A percentile compares a stretch with the other conserved stretches of the same genome.
Evolutionary conservation across 2,329 filamentous ascomycete genomes (phyloP).

Genomic region (Fusarium papillatum): DNA sequence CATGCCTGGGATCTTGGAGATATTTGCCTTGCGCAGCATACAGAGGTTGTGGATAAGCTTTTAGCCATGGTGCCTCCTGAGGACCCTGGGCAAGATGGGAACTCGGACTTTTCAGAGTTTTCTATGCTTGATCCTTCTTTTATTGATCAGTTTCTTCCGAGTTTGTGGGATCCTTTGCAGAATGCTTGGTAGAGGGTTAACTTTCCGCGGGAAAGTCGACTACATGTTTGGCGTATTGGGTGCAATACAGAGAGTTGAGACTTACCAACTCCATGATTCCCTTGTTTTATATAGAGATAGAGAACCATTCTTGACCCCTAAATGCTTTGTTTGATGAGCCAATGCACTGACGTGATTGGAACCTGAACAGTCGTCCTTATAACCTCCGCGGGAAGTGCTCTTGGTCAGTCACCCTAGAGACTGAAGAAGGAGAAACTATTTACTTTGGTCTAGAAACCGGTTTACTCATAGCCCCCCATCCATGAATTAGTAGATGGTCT

Average conservation of each 20-base stretch:
- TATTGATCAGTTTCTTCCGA: constrained; percentile 51
- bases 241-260: neutral
- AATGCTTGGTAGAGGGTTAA: constrained; percentile 46
- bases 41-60: constrained; percentile 61
- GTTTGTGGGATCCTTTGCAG: constrained; percentile 53
- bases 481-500: neutral
- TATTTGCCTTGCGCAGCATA: constrained; percentile 61
- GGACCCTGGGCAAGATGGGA: constrained; percentile 29
- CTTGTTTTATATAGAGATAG: neutral
- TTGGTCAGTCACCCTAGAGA: neutral
- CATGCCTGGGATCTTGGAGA: constrained; percentile 64
- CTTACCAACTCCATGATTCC: neutral
- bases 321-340: neutral
- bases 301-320: neutral
- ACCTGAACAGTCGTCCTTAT: neutral
- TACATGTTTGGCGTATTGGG: neutral
- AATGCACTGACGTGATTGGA: neutral
- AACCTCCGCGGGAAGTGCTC: neutral
- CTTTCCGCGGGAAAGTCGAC: neutral
- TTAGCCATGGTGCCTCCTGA: constrained; percentile 45
- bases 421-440: neutral
- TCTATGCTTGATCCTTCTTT: constrained; percentile 49
- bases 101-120: constrained; percentile 44
- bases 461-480: neutral
- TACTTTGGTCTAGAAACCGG: neutral